These are phyloP conservation scores for Salix arbutifolia DNA, from an alignment of 345 rosid genomes.

Conservation along the genomic window DNA sequence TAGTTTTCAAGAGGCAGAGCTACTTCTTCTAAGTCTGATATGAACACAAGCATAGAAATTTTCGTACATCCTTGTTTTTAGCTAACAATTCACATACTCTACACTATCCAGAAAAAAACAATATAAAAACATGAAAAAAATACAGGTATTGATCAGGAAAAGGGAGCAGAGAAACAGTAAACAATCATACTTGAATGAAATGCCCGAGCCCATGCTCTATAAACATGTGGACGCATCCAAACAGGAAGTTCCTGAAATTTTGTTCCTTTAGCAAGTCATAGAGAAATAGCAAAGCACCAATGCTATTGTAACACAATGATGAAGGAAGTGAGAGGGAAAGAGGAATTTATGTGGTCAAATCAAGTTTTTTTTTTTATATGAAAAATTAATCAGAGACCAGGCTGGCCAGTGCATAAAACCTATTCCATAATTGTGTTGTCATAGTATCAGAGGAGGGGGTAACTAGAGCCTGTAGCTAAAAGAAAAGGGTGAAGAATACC, in stretches of 20 bases:
- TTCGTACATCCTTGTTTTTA: conserved; percentile 1
- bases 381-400: not conserved
- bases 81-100: not conserved
- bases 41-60: conserved; percentile 11
- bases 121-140: not conserved
- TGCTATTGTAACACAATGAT: not conserved
- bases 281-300: not conserved
- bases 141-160: not conserved
- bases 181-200: conserved; percentile 73
- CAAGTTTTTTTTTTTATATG: not conserved
- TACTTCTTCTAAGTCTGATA: conserved; percentile 80
- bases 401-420: not conserved
- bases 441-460: not conserved
- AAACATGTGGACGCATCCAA: conserved; percentile 75
- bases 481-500: conserved; percentile 22
- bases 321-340: not conserved
- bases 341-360: not conserved
- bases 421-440: too few relatives aligned
- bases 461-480: not conserved
- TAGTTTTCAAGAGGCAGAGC: conserved; percentile 82
- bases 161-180: conserved; percentile 1
- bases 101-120: conserved; percentile 1
- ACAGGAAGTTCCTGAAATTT: conserved; percentile 68
- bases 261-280: conserved; percentile 13
- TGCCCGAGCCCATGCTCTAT: conserved; percentile 92